These are phyloP conservation scores for Candida oleophila DNA, from an alignment of 805 yeast species.

Conservation along the genomic window DNA sequence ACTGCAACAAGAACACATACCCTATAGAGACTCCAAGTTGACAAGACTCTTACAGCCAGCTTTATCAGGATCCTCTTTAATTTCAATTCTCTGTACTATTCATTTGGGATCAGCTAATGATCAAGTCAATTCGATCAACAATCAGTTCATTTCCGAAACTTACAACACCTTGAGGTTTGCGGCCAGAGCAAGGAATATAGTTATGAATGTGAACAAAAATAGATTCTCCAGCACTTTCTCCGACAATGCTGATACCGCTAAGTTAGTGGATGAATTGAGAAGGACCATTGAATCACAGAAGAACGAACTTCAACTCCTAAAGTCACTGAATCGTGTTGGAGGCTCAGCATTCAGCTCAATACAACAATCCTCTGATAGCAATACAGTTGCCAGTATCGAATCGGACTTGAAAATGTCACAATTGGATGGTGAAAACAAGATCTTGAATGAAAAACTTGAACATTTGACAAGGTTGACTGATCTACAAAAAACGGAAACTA, in stretches of 20 bases:
- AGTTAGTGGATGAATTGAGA: conserved; percentile 53
- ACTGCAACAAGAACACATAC: conserved; percentile 59
- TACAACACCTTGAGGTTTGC: conserved; percentile 88
- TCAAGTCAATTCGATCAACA: conserved; percentile 16
- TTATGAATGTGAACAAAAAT: conserved; percentile 61
- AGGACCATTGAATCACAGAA: conserved; percentile 62
- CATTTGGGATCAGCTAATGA: conserved; percentile 49
- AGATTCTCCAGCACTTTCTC: conserved; percentile 32
- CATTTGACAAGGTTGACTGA: conserved; percentile 67
- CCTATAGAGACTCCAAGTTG: conserved; percentile 89
- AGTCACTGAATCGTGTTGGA: conserved; percentile 11
- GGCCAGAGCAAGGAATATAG: conserved; percentile 85
- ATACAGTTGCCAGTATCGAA: conserved; percentile 9
- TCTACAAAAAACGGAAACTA: conserved; percentile 54
- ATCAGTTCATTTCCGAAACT: conserved; percentile 68
- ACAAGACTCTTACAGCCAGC: conserved; percentile 92
- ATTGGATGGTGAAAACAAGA: conserved; percentile 60
- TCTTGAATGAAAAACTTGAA: conserved; percentile 65
- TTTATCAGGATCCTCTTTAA: conserved; percentile 79
- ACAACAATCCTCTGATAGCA: not conserved
- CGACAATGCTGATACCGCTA: conserved; percentile 42
- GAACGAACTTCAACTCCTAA: conserved; percentile 46
- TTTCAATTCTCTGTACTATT: conserved; percentile 84
- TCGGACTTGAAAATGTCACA: conserved; percentile 13
- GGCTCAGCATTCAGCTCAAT: not conserved